Base-by-base conservation (phyloP, 352 stramenopile genomes). In the Plasmopara viticola region DNA sequence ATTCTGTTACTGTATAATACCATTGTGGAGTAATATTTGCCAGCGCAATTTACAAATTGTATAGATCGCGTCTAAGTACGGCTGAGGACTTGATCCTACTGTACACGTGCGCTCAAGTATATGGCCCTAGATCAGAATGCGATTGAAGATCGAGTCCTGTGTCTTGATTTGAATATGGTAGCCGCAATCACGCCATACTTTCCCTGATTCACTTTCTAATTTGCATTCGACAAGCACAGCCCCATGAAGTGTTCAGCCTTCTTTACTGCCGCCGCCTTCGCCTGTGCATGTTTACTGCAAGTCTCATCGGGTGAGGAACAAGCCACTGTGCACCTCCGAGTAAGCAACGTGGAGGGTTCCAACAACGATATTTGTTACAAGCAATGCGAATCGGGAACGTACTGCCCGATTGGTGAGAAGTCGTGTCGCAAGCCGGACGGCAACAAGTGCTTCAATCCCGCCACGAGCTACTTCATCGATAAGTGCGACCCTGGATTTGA, bases 231-330 rank as follows among this genome's bases (percentile, higher is more conserved):
- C 34, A 20, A 43, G 13, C 42, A 53, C 20, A 28, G 35, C 33
- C 9, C 4, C 20, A 74, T 75, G 66, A 72, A 72, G 59, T 58
- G 66, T 53, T 67, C 62, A 1, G 50, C 54, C 35, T 40, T 64
- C n/a, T 31, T 72, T 52, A 45, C 49, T 12, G 49, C 54, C 15
- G 55, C 56, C 25, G 35, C 56, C 25, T 48, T 53, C 44, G 56
- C 54, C 33, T 55, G 54, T 45, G 59, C 60, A 29, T 62, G 45
- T 13, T 53, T 65, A 41, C 18, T 65, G 5, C 30, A 58, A 30
- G 29, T 48, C 6, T 50, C 52, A 2, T 29, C 15, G 34, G 48
- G 60, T 20, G 52, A 62, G 37, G 52, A 65, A 34, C 44, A 54
- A 37, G 51, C 61, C 20, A 45, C 60, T 8, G 48, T 62, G 9